Evolutionary conservation across 495 filamentous ascomycete genomes (phyloP), one percentile per base, ranked within the genome.

Genomic region (Penicillium dipodomyicola): DNA sequence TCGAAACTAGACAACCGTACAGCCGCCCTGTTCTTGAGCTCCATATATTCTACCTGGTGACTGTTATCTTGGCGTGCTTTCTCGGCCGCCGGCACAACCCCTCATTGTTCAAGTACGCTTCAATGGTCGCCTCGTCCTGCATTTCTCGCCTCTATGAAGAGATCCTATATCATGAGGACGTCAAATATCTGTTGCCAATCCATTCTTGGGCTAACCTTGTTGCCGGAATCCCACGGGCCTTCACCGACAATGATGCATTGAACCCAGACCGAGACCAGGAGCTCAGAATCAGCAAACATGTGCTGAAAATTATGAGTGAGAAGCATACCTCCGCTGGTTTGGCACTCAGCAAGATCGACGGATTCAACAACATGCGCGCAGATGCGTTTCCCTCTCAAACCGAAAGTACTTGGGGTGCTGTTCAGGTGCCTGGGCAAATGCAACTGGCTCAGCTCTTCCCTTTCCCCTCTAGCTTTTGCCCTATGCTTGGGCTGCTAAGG

Each of bases 91-190:
- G 54, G 11, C 43, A 56, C 3, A 54, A 47, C 20, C 33, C 37
- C n/a, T 32, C 49, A 20, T 59, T 48, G n/a, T 41, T 60, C n/a
- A 58, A 52, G 48, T 56, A 56, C 22, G 47, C 42, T 12, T 60
- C 61, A 9, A 54, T 64, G 29, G 50, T 22, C n/a, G 60, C 63
- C 12, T 59, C 60, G 3, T 60, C 63, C 0, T 63, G 60, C 12
- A 58, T 63, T 12, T 41, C 57, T 15, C 53, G 47, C 14, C 57
- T 66, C 3, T 60, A 55, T 11, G 60, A 63, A 17, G 63, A 66
- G 44, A 63, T 66, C 7, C 37, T 53, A 5, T 56, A 33, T n/a
- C 60, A 44, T 12, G 60, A 66, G 17, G 43, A 63, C 5, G 29
- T 52, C 3, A 3, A 35, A 23, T 55, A 43, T 12, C 42, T 66